Conservation (phyloP, 2,329 filamentous ascomycete genomes). For the Penicillium sp. region DNA sequence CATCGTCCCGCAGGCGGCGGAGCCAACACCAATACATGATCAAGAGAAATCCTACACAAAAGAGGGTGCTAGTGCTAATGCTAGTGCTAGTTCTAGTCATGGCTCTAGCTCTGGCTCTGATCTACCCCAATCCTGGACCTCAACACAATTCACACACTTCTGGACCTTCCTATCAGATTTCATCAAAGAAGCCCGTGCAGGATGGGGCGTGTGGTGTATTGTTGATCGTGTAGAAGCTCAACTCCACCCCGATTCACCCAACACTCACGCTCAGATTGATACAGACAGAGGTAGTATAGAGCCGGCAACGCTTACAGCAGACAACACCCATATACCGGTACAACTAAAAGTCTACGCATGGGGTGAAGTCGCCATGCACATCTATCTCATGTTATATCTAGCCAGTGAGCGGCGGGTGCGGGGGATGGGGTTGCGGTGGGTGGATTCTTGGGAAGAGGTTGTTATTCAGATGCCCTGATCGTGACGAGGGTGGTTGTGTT, state of each 20-base stretch:
- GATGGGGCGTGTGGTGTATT: constrained; percentile 55
- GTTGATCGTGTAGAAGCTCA: constrained; percentile 29
- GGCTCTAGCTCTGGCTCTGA: neutral
- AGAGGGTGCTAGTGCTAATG: no score
- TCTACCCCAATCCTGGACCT: constrained; percentile 37
- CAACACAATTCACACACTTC: constrained; percentile 45
- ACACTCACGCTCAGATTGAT: no score
- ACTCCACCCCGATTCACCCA: neutral
- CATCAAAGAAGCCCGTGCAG: constrained; percentile 48
- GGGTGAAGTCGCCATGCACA: constrained; percentile 73
- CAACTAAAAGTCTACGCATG: constrained; percentile 75
- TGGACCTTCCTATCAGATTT: constrained; percentile 51
- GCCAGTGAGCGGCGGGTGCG: constrained; percentile 70
- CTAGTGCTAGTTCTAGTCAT: neutral
- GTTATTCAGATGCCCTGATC: constrained; percentile 59
- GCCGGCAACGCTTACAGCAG: neutral
- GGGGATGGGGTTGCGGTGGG: constrained; percentile 66
- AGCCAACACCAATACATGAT: neutral
- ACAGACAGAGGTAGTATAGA: no score
- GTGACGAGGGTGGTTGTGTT: neutral
- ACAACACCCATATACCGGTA: constrained; percentile 33
- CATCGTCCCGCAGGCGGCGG: constrained; percentile 47
- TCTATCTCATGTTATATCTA: constrained; percentile 76
- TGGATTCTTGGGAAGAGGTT: constrained; percentile 65
- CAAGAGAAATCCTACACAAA: no score